Percentiles rank a stretch among this genome's conserved stretches.
Conservation (phyloP, 805 yeast species). For the Candida vartiovaarae region DNA sequence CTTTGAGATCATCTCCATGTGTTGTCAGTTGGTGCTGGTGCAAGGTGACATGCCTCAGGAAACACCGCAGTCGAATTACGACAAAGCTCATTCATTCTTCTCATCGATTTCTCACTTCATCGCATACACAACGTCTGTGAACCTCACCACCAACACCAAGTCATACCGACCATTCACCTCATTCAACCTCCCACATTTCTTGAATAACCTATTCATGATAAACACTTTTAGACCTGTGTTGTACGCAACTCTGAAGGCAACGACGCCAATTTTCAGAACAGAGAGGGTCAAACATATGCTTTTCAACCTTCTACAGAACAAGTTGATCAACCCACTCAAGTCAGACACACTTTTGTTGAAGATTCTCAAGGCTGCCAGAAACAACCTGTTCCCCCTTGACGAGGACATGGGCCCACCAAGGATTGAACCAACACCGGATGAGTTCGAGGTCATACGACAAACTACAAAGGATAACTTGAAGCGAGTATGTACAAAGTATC, state of each 20-base stretch:
- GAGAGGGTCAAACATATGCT: conserved; percentile 14
- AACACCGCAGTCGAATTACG: background rate
- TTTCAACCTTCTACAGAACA: conserved; percentile 16
- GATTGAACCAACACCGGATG: conserved; percentile 33
- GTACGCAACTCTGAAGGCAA: conserved; percentile 22
- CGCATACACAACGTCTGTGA: conserved; percentile 11
- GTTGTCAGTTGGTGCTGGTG: conserved; percentile 10
- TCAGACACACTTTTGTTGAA: conserved; percentile 15
- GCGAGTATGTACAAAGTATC: conserved; percentile 15
- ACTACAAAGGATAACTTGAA: conserved; percentile 23
- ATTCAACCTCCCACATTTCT: conserved; percentile 18
- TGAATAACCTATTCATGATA: conserved; percentile 18
- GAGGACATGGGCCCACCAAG: conserved; percentile 43
- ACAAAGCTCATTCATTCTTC: conserved; percentile 1
- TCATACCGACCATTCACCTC: conserved; percentile 4
- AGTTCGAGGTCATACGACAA: conserved; percentile 26
- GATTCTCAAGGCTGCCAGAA: conserved; percentile 26
- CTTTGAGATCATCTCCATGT: conserved; percentile 31
- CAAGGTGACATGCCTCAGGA: background rate
- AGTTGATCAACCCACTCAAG: conserved; percentile 10
- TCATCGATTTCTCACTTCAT: conserved; percentile 11
- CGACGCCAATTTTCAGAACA: conserved; percentile 11
- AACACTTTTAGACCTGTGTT: conserved; percentile 25
- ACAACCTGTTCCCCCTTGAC: conserved; percentile 40
- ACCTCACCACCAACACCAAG: background rate